phyloP scores from a whole-genome alignment of 2,329 filamentous ascomycete genomes.

The Aspergillus tubingensis region DNA sequence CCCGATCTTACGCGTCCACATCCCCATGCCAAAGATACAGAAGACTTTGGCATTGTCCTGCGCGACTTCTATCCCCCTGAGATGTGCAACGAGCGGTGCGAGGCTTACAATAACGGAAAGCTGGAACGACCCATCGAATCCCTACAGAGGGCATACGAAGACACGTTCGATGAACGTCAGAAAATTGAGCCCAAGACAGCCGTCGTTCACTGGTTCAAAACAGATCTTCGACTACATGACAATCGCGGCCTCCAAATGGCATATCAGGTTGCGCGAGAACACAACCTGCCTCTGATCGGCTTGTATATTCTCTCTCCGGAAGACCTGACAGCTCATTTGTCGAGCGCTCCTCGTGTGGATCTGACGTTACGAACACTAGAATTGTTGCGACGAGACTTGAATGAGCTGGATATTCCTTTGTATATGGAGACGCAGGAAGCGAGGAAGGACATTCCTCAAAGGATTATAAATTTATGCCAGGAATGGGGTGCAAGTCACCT shows the following conservation, averaged over 20 bases:
- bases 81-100: slow-evolving; percentile 78
- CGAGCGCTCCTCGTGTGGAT: slow-evolving; percentile 72
- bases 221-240: slow-evolving; percentile 72
- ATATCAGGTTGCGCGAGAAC: slow-evolving; percentile 64
- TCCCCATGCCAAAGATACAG: slow-evolving; percentile 42
- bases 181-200: slow-evolving; percentile 58
- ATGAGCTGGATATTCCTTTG: slow-evolving; percentile 72
- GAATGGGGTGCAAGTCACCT: slow-evolving; percentile 75
- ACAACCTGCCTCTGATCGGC: slow-evolving; percentile 71
- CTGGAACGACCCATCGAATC: slow-evolving; percentile 73
- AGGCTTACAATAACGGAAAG: slow-evolving; percentile 69
- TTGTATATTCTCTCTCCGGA: slow-evolving; percentile 80
- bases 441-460: slow-evolving; percentile 61
- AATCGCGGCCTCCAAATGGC: slow-evolving; percentile 72
- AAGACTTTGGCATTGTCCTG: slow-evolving; percentile 64
- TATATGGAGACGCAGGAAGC: slow-evolving; percentile 71
- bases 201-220: slow-evolving; percentile 90
- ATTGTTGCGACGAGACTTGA: slow-evolving; percentile 67
- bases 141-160: slow-evolving; percentile 61
- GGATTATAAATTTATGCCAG: slow-evolving; percentile 66
- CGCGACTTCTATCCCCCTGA: slow-evolving; percentile 81
- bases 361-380: slow-evolving; percentile 74
- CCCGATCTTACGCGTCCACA: slow-evolving; percentile 28
- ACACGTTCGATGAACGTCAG: slow-evolving; percentile 59
- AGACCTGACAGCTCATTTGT: slow-evolving; percentile 80